A percentile compares a stretch with the other conserved stretches of the same genome.
These are phyloP conservation scores for Periconia macrospinosa DNA, from an alignment of 2,329 filamentous ascomycete genomes.

Conservation along the genomic window DNA sequence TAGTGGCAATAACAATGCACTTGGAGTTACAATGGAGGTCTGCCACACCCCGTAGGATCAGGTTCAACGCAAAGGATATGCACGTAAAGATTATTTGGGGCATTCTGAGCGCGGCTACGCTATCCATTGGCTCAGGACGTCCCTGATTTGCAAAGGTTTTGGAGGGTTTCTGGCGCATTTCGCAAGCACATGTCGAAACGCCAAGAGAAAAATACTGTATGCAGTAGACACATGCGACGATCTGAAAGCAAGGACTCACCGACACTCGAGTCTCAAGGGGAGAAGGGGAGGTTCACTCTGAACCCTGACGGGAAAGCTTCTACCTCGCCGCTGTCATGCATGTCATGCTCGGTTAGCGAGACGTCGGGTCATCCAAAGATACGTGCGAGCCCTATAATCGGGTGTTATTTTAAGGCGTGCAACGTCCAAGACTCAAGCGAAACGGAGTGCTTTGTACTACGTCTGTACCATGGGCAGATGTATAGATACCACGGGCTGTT, in stretches of 20 bases:
- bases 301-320: neutral
- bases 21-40: too few relatives aligned
- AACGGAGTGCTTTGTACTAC: neutral
- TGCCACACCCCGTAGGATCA: too few relatives aligned
- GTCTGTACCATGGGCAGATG: neutral
- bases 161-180: neutral
- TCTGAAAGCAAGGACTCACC: neutral
- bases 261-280: neutral
- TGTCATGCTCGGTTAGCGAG: conserved; percentile 29
- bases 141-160: neutral
- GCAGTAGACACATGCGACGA: neutral
- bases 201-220: neutral
- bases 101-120: too few relatives aligned
- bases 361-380: conserved; percentile 19
- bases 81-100: too few relatives aligned
- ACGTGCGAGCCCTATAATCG: conserved; percentile 28
- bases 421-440: neutral
- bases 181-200: neutral
- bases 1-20: too few relatives aligned
- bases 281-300: neutral
- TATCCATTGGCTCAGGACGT: too few relatives aligned
- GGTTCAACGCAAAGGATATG: too few relatives aligned
- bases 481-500: neutral
- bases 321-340: conserved; percentile 18
- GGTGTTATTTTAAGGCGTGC: neutral